Conservation (phyloP, 345 rosid genomes). For the Hypericum perforatum region DNA sequence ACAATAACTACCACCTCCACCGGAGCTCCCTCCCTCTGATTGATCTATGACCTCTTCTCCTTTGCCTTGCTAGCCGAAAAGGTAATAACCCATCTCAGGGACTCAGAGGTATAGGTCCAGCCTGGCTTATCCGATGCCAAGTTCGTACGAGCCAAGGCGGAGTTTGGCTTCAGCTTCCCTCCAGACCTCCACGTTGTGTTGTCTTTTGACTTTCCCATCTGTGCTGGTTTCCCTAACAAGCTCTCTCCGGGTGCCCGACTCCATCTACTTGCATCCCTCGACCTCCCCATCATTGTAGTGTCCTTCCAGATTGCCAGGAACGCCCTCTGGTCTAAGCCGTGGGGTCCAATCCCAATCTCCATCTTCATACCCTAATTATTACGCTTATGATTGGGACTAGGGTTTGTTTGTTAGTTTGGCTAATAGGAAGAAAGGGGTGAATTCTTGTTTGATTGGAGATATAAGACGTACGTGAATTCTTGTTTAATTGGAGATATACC, state of each 20-base stretch:
- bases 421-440: no score
- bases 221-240: constrained; percentile 94
- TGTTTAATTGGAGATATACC: no score
- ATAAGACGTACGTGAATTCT: no score
- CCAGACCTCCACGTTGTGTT: constrained; percentile 89
- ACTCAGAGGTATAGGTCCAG: constrained; percentile 65
- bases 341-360: no score
- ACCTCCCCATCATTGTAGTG: constrained; percentile 84
- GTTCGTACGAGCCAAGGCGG: constrained; percentile 81
- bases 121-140: constrained; percentile 74
- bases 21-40: no score
- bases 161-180: constrained; percentile 82
- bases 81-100: constrained; percentile 57
- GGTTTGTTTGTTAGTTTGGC: no score
- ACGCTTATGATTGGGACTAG: no score
- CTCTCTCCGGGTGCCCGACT: constrained; percentile 70
- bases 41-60: constrained; percentile 59
- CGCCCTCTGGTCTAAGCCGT: constrained; percentile 77
- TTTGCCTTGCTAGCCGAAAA: constrained; percentile 67
- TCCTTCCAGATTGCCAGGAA: constrained; percentile 82
- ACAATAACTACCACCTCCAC: no score
- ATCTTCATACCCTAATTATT: no score
- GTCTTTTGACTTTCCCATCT: constrained; percentile 73
- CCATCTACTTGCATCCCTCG: constrained; percentile 69
- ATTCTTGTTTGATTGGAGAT: no score